These are phyloP conservation scores for Nicotiana obtusifolia DNA, from an alignment of 257 asterid species.

Conservation along the genomic window DNA sequence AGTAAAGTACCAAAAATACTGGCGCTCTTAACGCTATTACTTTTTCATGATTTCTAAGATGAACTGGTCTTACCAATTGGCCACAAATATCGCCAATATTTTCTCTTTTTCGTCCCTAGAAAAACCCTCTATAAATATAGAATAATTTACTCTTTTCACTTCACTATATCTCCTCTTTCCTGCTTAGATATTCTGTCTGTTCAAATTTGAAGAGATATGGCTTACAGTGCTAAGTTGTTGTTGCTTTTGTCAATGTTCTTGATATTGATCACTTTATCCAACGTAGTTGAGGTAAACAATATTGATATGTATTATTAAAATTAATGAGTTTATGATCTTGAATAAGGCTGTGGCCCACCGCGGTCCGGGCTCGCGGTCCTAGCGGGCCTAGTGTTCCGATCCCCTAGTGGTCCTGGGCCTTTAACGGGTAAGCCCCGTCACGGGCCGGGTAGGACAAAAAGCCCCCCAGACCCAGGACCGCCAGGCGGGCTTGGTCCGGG, in stretches of 20 bases:
- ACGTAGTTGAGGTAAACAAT: slow-evolving; percentile 9
- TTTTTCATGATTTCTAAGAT: not conserved
- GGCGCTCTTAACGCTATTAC: not conserved
- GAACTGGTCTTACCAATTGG: not conserved
- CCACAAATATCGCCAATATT: not conserved
- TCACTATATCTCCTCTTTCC: too few species aligned
- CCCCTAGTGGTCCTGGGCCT: too few species aligned
- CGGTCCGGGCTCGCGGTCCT: too few species aligned
- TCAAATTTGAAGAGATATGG: not conserved
- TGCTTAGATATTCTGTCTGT: not conserved
- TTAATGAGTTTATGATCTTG: not conserved
- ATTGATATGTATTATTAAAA: not conserved
- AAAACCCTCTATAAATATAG: not conserved
- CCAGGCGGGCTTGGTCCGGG: too few species aligned
- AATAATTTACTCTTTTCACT: not conserved
- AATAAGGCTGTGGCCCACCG: too few species aligned
- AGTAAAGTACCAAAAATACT: not conserved
- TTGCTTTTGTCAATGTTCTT: not conserved
- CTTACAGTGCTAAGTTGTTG: not conserved
- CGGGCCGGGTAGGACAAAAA: too few species aligned
- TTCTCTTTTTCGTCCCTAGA: not conserved
- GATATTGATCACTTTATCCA: not conserved
- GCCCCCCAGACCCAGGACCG: too few species aligned
- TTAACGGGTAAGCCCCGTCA: too few species aligned
- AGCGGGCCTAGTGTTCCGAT: too few species aligned